These are phyloP conservation scores for Haplosporangium sp. DNA, from an alignment of 371 early-diverging fungal genomes.

Conservation along the genomic window DNA sequence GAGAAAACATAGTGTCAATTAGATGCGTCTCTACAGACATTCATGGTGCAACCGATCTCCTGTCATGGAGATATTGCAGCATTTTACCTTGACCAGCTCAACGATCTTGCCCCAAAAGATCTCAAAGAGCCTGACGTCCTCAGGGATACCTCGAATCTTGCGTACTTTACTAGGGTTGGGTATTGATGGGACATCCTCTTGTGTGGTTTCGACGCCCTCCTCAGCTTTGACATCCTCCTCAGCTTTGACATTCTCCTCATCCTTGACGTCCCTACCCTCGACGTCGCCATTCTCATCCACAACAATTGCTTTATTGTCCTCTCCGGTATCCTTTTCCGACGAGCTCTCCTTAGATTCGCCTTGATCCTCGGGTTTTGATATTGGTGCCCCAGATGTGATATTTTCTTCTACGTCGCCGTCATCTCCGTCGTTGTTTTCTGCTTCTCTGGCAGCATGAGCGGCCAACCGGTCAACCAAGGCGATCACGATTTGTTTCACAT, in stretches of 20 bases:
- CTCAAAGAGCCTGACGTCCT: conserved; percentile 88
- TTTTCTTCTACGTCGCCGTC: conserved; percentile 49
- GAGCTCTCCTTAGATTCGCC: too few relatives aligned
- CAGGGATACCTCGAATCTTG: conserved; percentile 79
- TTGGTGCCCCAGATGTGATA: too few relatives aligned
- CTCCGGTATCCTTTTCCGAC: too few relatives aligned
- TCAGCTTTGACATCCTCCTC: conserved; percentile 38
- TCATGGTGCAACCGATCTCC: not conserved
- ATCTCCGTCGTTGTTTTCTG: conserved; percentile 58
- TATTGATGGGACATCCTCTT: conserved; percentile 38
- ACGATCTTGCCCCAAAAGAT: conserved; percentile 96
- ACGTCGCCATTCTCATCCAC: too few relatives aligned
- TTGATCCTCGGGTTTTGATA: too few relatives aligned
- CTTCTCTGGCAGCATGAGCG: conserved; percentile 81
- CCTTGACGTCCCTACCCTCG: too few relatives aligned
- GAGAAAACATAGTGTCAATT: not conserved
- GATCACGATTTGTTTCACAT: conserved; percentile 94
- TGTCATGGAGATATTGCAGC: too few relatives aligned
- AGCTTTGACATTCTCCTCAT: too few relatives aligned
- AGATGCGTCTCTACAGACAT: not conserved
- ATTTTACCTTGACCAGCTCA: conserved; percentile 82
- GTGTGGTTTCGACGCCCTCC: conserved; percentile 46
- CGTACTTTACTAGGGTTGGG: conserved; percentile 44
- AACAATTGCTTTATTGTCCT: too few relatives aligned
- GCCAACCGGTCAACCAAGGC: conserved; percentile 92